Percentiles rank a stretch among this genome's conserved stretches.
These are phyloP conservation scores for Juglanconis juglandina DNA, from an alignment of 2,329 filamentous ascomycete species.

Conservation along the genomic window DNA sequence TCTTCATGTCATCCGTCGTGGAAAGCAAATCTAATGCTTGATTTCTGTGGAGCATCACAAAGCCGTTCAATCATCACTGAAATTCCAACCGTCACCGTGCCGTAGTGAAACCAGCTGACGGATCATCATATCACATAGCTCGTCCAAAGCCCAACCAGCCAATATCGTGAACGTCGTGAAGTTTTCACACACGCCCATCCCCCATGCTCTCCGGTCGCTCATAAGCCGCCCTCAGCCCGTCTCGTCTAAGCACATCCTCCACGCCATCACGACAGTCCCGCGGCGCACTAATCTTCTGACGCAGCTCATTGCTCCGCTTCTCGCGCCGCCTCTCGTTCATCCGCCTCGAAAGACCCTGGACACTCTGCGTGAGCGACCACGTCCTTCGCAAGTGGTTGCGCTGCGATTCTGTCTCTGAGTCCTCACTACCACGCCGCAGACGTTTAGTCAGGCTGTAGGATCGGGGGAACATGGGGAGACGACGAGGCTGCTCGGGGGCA, in stretches of 20 bases:
- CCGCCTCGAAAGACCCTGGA: slow-evolving; percentile 41
- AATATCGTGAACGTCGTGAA: too few species aligned
- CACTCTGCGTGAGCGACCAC: slow-evolving; percentile 33
- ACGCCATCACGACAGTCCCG: slow-evolving; percentile 57
- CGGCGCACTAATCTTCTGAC: slow-evolving; percentile 59
- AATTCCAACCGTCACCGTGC: neutral
- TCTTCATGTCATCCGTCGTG: neutral
- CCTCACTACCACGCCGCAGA: slow-evolving; percentile 3
- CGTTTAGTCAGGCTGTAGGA: slow-evolving; percentile 26
- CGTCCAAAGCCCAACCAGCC: neutral
- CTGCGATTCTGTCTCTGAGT: slow-evolving; percentile 27
- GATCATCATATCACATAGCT: neutral
- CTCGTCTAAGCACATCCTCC: slow-evolving; percentile 51
- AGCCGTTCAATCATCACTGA: neutral
- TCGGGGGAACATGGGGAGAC: slow-evolving; percentile 28
- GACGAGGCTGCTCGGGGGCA: slow-evolving; percentile 27
- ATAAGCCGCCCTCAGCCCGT: slow-evolving; percentile 34
- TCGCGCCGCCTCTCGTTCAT: slow-evolving; percentile 57
- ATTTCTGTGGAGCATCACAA: neutral
- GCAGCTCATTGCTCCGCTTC: slow-evolving; percentile 55
- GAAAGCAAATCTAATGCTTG: neutral
- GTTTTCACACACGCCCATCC: neutral
- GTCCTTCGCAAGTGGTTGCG: slow-evolving; percentile 36
- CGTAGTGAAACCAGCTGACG: neutral
- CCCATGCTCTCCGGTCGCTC: slow-evolving; percentile 20